Evolutionary conservation across 2,329 filamentous ascomycete species (phyloP), one percentile per base, ranked within the genome.

Genomic region (Fusarium sp.): DNA sequence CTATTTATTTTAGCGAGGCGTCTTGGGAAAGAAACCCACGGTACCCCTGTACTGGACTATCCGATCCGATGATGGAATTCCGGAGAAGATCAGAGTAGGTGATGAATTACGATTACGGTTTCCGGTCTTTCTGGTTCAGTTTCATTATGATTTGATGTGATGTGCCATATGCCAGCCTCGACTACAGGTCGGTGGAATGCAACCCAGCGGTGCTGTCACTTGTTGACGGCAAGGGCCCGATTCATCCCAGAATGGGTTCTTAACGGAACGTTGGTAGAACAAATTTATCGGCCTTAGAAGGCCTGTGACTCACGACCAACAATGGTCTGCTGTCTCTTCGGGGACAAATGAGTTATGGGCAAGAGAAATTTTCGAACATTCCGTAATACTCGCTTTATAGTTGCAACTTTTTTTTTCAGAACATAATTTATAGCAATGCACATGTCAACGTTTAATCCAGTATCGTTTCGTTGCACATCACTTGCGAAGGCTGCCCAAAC

Each of bases 221-320:
- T 86, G 87, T 85, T 87, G 91, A 86, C 85, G 87, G 91, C 91
- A 91, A 87, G 91, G 86, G 84, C 89, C 87, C 82, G 82, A 85
- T 87, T 89, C 84, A 86, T 78, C 86, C 83, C 85, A 91, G 88
- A 87, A 88, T 86, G 82, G 84, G 87, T 85, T 85, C 90, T 91
- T 91, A 93, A 93, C 91, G 91, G 91, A 93, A 89, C 91, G 90
- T 91, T 92, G 91, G 91, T 79, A 94, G 84, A 92, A 83, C 40
- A 73, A 80, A 76, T 41, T 55, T 60, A 65, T 80, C 77, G 80
- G 74, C 56, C 74, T 75, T 77, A 81, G 80, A 82, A 82, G 80
- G 80, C 80, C 74, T 75, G 75, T 74, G 58, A 76, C 70, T 72
- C 75, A 64, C 56, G 70, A 70, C 67, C 65, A 25, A 55, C 34